A percentile compares a stretch with the other conserved stretches of the same genome.
Evolutionary conservation across 2,329 filamentous ascomycete species (phyloP).

Genomic region (Orbilia brochopaga): DNA sequence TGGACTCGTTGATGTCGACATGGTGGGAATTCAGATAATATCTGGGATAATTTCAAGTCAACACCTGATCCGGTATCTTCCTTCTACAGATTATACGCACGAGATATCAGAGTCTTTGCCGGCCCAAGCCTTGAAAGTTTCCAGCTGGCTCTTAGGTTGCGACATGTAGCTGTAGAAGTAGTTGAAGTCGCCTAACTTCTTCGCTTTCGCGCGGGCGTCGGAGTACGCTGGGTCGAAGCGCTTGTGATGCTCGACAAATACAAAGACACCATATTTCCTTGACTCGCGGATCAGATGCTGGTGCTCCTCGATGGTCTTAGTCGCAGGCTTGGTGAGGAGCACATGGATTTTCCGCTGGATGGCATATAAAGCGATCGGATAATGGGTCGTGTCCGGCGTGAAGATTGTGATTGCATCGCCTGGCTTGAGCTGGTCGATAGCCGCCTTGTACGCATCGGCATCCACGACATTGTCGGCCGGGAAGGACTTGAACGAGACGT

Average conservation of each 20-base stretch:
- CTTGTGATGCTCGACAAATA: slow-evolving; percentile 96
- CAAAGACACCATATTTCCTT: slow-evolving; percentile 77
- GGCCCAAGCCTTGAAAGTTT: slow-evolving; percentile 95
- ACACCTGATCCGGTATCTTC: background rate
- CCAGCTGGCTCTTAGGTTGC: slow-evolving; percentile 86
- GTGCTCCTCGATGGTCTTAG: slow-evolving; percentile 82
- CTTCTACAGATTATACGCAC: slow-evolving; percentile 11
- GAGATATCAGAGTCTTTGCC: slow-evolving; percentile 85
- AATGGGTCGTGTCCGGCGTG: slow-evolving; percentile 91
- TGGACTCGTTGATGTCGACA: slow-evolving; percentile 88
- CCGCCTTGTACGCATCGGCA: slow-evolving; percentile 82
- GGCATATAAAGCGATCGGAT: slow-evolving; percentile 87
- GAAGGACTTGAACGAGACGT: slow-evolving; percentile 83
- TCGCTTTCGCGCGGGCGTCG: slow-evolving; percentile 79
- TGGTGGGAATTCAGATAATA: slow-evolving; percentile 98
- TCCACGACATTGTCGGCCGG: slow-evolving; percentile 76
- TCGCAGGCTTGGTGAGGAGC: slow-evolving; percentile 90
- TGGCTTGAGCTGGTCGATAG: slow-evolving; percentile 79
- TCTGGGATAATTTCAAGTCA: slow-evolving; percentile 58
- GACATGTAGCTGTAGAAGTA: slow-evolving; percentile 99
- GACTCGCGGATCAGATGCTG: slow-evolving; percentile 75
- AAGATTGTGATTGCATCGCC: slow-evolving; percentile 95
- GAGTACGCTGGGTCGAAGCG: slow-evolving; percentile 92
- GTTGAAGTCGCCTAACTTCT: slow-evolving; percentile 88
- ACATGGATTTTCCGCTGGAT: slow-evolving; percentile 88